Evolutionary conservation across 352 stramenopile genomes (phyloP).

Genomic region (Pythium folliculosum): DNA sequence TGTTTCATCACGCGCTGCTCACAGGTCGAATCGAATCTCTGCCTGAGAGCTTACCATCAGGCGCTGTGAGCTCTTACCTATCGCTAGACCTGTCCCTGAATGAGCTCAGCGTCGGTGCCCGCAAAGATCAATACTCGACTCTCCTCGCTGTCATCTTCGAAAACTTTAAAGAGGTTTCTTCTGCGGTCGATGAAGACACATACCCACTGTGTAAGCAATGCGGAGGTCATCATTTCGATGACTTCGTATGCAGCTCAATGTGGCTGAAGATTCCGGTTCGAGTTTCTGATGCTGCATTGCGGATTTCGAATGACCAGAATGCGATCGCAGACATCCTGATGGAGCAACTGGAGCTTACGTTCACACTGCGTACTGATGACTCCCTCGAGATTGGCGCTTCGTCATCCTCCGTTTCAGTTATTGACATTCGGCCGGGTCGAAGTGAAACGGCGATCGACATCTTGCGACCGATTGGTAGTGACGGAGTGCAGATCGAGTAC

Average conservation of each 20-base stretch:
- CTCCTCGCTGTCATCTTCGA: slow-evolving; percentile 85
- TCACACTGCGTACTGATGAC: slow-evolving; percentile 82
- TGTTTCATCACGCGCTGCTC: slow-evolving; percentile 85
- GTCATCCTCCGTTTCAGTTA: slow-evolving; percentile 53
- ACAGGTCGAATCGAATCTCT: slow-evolving; percentile 75
- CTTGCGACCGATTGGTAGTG: slow-evolving; percentile 63
- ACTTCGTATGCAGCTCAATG: slow-evolving; percentile 65
- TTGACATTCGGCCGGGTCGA: slow-evolving; percentile 61
- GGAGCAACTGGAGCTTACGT: slow-evolving; percentile 79
- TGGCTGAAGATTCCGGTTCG: slow-evolving; percentile 83
- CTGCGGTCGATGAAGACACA: slow-evolving; percentile 76
- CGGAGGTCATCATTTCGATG: slow-evolving; percentile 63
- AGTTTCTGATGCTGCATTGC: slow-evolving; percentile 72
- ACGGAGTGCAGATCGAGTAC: slow-evolving; percentile 78
- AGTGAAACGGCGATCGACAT: slow-evolving; percentile 66
- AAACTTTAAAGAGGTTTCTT: slow-evolving; percentile 84
- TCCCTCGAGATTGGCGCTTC: slow-evolving; percentile 70
- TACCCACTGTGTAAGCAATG: slow-evolving; percentile 70
- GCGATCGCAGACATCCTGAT: slow-evolving; percentile 73
- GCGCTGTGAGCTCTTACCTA: slow-evolving; percentile 61
- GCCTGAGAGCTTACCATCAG: slow-evolving; percentile 68
- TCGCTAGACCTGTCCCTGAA: slow-evolving; percentile 72
- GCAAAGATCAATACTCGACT: slow-evolving; percentile 63
- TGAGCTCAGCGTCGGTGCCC: slow-evolving; percentile 71
- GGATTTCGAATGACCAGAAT: slow-evolving; percentile 60